phyloP scores from a whole-genome alignment of 176 grass and related monocot species.

The Phragmites australis region DNA sequence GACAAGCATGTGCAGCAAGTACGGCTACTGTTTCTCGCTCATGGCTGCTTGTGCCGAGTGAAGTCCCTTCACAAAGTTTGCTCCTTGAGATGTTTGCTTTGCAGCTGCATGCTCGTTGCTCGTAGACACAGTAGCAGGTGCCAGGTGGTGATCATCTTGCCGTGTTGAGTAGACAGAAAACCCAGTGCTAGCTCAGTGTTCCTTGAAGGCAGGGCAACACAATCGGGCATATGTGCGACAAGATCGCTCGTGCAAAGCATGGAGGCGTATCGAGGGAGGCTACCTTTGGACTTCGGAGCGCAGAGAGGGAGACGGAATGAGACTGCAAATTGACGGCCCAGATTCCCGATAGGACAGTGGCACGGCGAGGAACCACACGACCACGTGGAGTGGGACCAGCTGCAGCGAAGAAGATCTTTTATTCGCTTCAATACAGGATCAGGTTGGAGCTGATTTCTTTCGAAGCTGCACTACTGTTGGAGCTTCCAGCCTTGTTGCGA shows the following conservation, averaged over 20 bases:
- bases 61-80: neutral
- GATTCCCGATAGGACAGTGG: neutral
- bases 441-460: too few relatives aligned
- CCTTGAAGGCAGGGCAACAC: too few relatives aligned
- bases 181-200: too few relatives aligned
- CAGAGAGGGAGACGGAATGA: neutral
- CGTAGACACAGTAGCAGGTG: neutral
- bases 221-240: too few relatives aligned
- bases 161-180: neutral
- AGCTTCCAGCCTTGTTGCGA: too few relatives aligned
- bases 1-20: neutral
- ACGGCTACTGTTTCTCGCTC: neutral
- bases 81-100: neutral
- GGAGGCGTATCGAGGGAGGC: neutral
- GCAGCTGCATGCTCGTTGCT: neutral
- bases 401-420: neutral
- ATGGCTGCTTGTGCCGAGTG: neutral
- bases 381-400: neutral
- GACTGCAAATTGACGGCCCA: neutral
- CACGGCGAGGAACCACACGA: neutral
- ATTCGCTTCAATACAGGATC: too few relatives aligned
- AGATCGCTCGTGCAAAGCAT: too few relatives aligned
- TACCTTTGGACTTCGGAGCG: neutral
- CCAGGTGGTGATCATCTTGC: neutral
- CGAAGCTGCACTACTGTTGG: too few relatives aligned